Evolutionary conservation across 202 grass and related monocot species (phyloP).

Genomic region (Alloteropsis angusta): DNA sequence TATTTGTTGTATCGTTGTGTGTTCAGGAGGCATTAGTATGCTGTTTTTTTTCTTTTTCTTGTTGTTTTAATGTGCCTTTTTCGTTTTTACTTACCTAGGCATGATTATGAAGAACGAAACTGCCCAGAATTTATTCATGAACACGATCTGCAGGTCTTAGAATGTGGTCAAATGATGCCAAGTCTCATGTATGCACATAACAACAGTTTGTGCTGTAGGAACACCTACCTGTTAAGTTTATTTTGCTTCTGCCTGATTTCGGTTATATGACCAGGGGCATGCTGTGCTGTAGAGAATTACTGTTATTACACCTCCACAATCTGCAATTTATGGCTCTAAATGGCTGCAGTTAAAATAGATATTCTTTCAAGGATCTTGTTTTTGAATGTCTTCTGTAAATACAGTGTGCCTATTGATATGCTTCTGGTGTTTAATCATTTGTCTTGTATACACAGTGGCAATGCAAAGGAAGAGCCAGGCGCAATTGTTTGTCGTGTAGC

Average conservation of each 20-base stretch:
- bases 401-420: background rate
- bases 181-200: background rate
- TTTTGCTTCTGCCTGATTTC: background rate
- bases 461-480: conserved; percentile 90
- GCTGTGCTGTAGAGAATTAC: background rate
- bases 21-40: background rate
- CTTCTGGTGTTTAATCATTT: conserved; percentile 5
- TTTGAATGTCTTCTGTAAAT: conserved; percentile 5
- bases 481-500: conserved; percentile 87
- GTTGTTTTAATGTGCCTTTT: background rate
- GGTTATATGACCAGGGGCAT: background rate
- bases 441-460: conserved; percentile 48
- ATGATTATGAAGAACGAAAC: background rate
- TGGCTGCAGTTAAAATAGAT: background rate
- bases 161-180: background rate
- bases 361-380: background rate
- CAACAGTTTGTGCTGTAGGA: background rate
- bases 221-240: background rate
- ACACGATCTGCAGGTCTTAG: background rate
- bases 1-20: background rate
- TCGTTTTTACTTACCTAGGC: background rate
- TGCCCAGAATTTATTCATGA: background rate
- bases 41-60: background rate
- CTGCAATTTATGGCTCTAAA: background rate
- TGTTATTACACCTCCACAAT: background rate